Base-by-base conservation (phyloP, 2,329 filamentous ascomycete genomes). In the Aspergillus sp. region DNA sequence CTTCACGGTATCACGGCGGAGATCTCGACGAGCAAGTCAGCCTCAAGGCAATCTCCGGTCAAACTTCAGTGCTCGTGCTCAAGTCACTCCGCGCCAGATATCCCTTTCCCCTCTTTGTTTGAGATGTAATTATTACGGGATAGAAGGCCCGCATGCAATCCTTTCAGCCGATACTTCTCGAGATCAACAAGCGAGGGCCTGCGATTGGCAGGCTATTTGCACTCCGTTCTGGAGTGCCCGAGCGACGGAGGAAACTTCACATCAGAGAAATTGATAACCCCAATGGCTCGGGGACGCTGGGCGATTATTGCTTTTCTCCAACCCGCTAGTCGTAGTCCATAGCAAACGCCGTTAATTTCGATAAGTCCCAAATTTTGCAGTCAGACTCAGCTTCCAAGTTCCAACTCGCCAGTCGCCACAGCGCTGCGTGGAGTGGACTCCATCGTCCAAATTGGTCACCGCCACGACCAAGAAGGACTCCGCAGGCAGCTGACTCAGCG, bases 201-300 rank as follows among this genome's bases (percentile, higher is more conserved):
- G 24, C 19, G 44, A 48, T 55, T 55, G 52, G 52, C 17, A 41
- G 52, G 21, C 35, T 19, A 24, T 19, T 37, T 6, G 23, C 40
- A 48, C 23, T 41, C 33, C 41, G 31, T 31, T 31, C 27, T 31
- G 9, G 27, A 31, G 27, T 4, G 27, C 9, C 39, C 7, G 39
- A 33, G 52, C 52, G 9, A 41, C 52, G 44, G 52, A 55, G 52
- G 39, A 48, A 47, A 55, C 52, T 48, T 48, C 52, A 48, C 48
- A 31, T 37, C 35, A 37, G 35, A 24, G 27, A 27, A 35, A 37
- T 54, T 48, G 52, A 55, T 43, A 33, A 41, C 43, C 44, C 52
- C 43, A 46, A 44, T 52, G 19, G 40, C 41, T 48, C 45, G 52
- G 44, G 44, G 40, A 17, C 43, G 19, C 39, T 27, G 19, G 21